phyloP scores from a whole-genome alignment of 768 basidiomycete species.

The Suillus subluteus region DNA sequence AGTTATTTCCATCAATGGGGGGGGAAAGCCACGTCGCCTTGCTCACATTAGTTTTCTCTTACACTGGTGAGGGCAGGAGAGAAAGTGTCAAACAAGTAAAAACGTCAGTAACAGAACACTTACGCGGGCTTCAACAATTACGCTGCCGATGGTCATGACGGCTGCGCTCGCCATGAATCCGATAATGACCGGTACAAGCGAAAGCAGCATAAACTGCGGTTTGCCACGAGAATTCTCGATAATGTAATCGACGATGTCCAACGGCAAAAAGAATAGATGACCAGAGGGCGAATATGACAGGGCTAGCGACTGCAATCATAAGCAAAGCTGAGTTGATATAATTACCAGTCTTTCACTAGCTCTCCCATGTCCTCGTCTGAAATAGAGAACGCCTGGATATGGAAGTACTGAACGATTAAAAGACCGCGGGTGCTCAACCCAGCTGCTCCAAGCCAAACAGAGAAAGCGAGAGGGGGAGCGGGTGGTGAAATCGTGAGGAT shows the following conservation, averaged over 20 bases:
- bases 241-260: not conserved
- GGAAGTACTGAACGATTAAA: slow-evolving; percentile 1
- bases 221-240: not conserved
- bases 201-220: not conserved
- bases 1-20: not conserved
- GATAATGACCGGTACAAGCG: slow-evolving; percentile 5
- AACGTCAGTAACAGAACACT: not conserved
- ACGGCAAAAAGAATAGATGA: slow-evolving; percentile 2
- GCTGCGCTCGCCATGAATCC: not conserved
- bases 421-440: slow-evolving; percentile 2
- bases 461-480: slow-evolving; percentile 4
- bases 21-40: not conserved
- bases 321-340: not conserved
- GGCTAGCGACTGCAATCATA: not conserved
- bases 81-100: not conserved
- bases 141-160: not conserved
- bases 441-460: not conserved
- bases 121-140: not conserved
- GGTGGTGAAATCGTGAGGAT: slow-evolving; percentile 6
- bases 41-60: not conserved
- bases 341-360: not conserved
- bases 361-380: slow-evolving; percentile 1
- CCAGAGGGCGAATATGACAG: slow-evolving; percentile 1
- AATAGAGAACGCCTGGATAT: slow-evolving; percentile 2
- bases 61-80: not conserved